Conservation (phyloP, 768 basidiomycete species). For the Boletus eberwhitei region DNA sequence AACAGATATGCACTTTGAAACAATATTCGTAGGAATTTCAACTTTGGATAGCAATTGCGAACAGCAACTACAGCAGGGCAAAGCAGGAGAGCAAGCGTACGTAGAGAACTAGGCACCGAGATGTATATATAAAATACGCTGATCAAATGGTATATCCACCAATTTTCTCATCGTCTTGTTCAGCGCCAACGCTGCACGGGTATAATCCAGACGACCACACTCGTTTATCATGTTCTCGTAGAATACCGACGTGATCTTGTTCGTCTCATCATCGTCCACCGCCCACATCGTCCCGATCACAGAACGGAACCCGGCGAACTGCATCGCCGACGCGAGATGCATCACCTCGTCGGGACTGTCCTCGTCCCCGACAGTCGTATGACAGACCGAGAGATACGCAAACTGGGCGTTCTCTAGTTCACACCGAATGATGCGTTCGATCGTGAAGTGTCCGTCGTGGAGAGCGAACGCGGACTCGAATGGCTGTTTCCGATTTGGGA, state of each 20-base stretch:
- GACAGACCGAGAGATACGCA: slow-evolving; percentile 24
- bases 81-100: no score
- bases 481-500: slow-evolving; percentile 4
- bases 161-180: background rate
- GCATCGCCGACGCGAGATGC: slow-evolving; percentile 1
- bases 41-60: no score
- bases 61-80: background rate
- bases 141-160: background rate
- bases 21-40: no score
- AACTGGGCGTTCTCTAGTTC: slow-evolving; percentile 8
- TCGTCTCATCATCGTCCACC: background rate
- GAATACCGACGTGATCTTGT: background rate
- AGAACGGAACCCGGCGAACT: background rate
- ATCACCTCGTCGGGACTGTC: slow-evolving; percentile 8
- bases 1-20: no score
- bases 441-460: slow-evolving; percentile 4
- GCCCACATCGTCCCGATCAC: slow-evolving; percentile 4
- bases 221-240: background rate
- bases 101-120: background rate
- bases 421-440: slow-evolving; percentile 5
- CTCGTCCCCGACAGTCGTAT: slow-evolving; percentile 1
- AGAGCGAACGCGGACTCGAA: slow-evolving; percentile 18
- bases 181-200: background rate
- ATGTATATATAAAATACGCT: background rate
- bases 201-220: background rate